phyloP scores from a whole-genome alignment of 345 rosid genomes.

The Arabis alpina region DNA sequence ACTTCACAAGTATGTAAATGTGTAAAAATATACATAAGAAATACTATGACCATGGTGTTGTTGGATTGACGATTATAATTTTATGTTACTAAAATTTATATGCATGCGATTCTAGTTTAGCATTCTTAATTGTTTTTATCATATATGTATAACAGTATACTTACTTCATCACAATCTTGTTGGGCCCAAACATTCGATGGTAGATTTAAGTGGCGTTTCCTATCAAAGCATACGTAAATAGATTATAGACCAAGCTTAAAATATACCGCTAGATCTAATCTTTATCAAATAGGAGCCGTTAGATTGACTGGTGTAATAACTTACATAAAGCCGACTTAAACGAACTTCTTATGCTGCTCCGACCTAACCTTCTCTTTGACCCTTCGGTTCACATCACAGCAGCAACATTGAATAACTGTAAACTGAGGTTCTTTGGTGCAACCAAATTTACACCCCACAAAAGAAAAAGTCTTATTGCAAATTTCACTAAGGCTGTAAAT shows the following conservation, averaged over 20 bases:
- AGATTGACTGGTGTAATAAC: not conserved
- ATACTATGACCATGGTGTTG: not conserved
- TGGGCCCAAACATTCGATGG: not conserved
- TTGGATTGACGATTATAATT: not conserved
- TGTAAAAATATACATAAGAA: not conserved
- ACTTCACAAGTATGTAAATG: not conserved
- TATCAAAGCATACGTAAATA: constrained; percentile 9
- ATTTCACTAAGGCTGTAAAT: not conserved
- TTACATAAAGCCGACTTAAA: constrained; percentile 7
- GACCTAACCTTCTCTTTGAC: constrained; percentile 45
- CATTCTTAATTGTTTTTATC: too few relatives aligned
- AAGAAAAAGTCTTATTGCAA: not conserved
- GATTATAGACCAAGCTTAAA: constrained; percentile 14
- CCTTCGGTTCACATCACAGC: constrained; percentile 32
- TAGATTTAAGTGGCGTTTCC: not conserved
- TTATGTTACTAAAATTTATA: not conserved
- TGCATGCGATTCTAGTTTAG: not conserved
- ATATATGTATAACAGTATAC: not conserved
- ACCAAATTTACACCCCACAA: constrained; percentile 6
- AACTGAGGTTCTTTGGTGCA: constrained; percentile 15
- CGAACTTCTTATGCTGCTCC: constrained; percentile 19
- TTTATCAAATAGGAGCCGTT: constrained; percentile 8
- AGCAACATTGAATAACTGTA: constrained; percentile 25
- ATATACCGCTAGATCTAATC: constrained; percentile 4
- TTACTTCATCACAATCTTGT: constrained; percentile 20